Percentiles rank a stretch among this genome's conserved stretches.
These are phyloP conservation scores for Rhizopus delemar DNA, from an alignment of 371 early-diverging fungal species.

Conservation along the genomic window DNA sequence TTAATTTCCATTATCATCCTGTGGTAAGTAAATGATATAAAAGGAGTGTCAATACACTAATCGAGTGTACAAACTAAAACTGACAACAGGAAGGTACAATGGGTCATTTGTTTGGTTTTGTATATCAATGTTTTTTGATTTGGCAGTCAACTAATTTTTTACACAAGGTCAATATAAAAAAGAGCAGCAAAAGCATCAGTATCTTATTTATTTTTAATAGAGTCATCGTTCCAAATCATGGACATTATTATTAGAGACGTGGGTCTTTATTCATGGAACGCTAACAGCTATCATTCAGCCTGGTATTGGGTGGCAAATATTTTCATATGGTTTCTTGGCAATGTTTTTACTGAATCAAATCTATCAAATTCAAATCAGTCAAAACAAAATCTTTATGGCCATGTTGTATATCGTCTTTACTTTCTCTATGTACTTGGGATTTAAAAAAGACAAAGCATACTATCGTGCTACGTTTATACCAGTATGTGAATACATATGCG, in stretches of 20 bases:
- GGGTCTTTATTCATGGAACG: slow-evolving; percentile 47
- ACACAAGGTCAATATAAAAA: slow-evolving; percentile 22
- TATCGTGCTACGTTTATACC: slow-evolving; percentile 45
- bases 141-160: slow-evolving; percentile 50
- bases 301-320: slow-evolving; percentile 48
- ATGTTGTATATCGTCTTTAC: slow-evolving; percentile 20
- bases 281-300: slow-evolving; percentile 46
- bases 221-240: slow-evolving; percentile 44
- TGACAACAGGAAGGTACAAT: slow-evolving; percentile 41
- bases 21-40: slow-evolving; percentile 24
- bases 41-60: neutral
- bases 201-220: slow-evolving; percentile 9
- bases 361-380: slow-evolving; percentile 28
- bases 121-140: slow-evolving; percentile 42
- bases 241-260: slow-evolving; percentile 38
- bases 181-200: too few relatives aligned
- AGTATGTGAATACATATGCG: slow-evolving; percentile 36
- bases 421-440: slow-evolving; percentile 25
- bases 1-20: slow-evolving; percentile 51
- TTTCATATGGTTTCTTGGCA: slow-evolving; percentile 40
- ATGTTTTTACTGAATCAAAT: slow-evolving; percentile 43
- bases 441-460: slow-evolving; percentile 31
- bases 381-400: slow-evolving; percentile 12
- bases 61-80: neutral
- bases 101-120: slow-evolving; percentile 43